Evolutionary conservation across 495 filamentous ascomycete species (phyloP).

Genomic region (Lophiotrema nucula): DNA sequence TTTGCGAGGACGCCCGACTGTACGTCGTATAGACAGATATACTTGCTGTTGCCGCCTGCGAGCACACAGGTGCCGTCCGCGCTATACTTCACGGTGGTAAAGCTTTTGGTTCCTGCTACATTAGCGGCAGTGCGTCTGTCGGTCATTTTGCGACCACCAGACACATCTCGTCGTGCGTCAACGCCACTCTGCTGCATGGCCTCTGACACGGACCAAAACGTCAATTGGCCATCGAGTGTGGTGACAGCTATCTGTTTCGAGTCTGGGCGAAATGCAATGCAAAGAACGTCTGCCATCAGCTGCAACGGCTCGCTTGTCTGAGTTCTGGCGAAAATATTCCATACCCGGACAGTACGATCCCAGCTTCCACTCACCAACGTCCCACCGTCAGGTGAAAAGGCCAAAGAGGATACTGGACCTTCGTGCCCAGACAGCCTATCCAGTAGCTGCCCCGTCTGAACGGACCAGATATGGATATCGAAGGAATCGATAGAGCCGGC

Average conservation of each 20-base stretch:
- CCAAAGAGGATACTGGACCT: constrained; percentile 81
- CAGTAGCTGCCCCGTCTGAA: constrained; percentile 93
- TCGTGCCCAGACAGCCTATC: constrained; percentile 91
- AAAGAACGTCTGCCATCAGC: constrained; percentile 83
- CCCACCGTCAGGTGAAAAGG: constrained; percentile 82
- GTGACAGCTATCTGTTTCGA: constrained; percentile 87
- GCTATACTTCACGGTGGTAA: constrained; percentile 83
- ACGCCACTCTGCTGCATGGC: constrained; percentile 77
- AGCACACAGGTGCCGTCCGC: constrained; percentile 87
- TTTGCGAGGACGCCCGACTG: constrained; percentile 84
- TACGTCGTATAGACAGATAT: constrained; percentile 93
- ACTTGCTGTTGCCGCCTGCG: constrained; percentile 93
- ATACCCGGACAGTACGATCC: constrained; percentile 92
- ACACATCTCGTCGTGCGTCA: constrained; percentile 87
- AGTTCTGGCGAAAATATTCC: constrained; percentile 89
- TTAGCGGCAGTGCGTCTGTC: constrained; percentile 91
- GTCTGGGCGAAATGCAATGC: constrained; percentile 84
- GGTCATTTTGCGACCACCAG: constrained; percentile 80
- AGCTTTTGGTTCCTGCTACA: constrained; percentile 81
- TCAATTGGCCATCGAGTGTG: constrained; percentile 87
- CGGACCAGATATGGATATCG: constrained; percentile 96
- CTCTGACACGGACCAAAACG: constrained; percentile 90
- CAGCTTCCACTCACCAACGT: constrained; percentile 86
- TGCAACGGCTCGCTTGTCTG: constrained; percentile 94
- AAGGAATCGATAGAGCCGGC: constrained; percentile 94